Evolutionary conservation across 768 basidiomycete genomes (phyloP).

Genomic region (Lactarius hengduanensis): DNA sequence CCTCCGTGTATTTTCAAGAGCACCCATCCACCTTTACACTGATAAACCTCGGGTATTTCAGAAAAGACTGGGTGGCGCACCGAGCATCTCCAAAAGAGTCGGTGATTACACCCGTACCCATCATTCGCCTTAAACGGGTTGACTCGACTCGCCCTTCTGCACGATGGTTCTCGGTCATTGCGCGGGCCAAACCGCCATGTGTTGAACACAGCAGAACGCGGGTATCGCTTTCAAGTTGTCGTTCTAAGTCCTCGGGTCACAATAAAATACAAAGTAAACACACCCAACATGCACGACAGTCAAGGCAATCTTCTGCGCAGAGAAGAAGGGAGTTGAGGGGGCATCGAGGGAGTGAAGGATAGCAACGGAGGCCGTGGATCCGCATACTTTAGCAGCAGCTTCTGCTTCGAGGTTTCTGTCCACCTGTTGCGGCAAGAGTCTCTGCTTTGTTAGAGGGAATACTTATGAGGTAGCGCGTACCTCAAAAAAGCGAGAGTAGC

Average conservation of each 20-base stretch:
- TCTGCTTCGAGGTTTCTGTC: constrained; percentile 73
- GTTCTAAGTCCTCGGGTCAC: not conserved
- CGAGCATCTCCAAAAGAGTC: constrained; percentile 94
- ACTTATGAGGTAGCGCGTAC: constrained; percentile 42
- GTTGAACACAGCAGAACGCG: constrained; percentile 80
- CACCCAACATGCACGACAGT: constrained; percentile 95
- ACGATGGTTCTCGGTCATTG: constrained; percentile 95
- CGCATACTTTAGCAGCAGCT: constrained; percentile 68
- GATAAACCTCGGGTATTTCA: not conserved
- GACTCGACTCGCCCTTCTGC: constrained; percentile 89
- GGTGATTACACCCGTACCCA: constrained; percentile 84
- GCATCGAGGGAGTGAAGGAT: constrained; percentile 88
- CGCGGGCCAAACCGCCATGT: constrained; percentile 65
- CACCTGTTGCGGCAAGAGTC: constrained; percentile 45
- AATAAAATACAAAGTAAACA: constrained; percentile 28
- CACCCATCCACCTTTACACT: constrained; percentile 83
- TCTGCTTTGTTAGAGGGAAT: constrained; percentile 1
- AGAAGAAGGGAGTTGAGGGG: constrained; percentile 80
- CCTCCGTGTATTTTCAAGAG: constrained; percentile 88
- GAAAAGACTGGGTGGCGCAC: constrained; percentile 39
- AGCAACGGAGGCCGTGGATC: constrained; percentile 89
- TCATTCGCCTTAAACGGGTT: constrained; percentile 81
- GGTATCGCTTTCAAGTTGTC: constrained; percentile 62
- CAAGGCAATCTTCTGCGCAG: constrained; percentile 67
- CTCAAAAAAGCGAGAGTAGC: constrained; percentile 86